Evolutionary conservation across 352 stramenopile species (phyloP).

Genomic region (Peronosclerospora sorghi): DNA sequence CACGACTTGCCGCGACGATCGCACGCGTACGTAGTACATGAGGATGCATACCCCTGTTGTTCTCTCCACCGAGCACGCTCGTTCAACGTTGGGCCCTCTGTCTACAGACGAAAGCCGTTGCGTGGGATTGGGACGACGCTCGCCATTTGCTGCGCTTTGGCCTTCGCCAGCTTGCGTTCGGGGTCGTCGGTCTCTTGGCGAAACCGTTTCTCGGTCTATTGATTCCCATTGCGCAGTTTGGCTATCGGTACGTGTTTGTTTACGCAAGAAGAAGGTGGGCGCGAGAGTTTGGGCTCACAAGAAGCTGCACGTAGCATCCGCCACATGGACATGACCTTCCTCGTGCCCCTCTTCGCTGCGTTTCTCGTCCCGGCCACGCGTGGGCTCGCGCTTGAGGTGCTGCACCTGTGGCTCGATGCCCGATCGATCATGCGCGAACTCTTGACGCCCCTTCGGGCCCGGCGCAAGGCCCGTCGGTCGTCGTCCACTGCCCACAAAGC

Average conservation of each 20-base stretch:
- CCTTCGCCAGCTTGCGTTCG: constrained; percentile 39
- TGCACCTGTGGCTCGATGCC: constrained; percentile 57
- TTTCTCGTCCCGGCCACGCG: constrained; percentile 40
- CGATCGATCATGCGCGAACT: constrained; percentile 56
- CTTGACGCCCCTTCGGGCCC: constrained; percentile 55
- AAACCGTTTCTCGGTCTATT: constrained; percentile 39
- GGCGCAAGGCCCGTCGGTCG: constrained; percentile 33
- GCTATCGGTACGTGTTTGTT: constrained; percentile 32
- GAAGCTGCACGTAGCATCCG: constrained; percentile 27
- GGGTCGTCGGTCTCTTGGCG: constrained; percentile 34
- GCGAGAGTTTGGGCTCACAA: constrained; percentile 1
- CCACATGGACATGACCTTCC: constrained; percentile 54
- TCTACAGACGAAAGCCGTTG: constrained; percentile 41
- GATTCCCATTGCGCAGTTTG: constrained; percentile 45
- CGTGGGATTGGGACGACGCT: constrained; percentile 69
- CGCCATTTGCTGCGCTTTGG: constrained; percentile 35
- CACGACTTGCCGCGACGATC: constrained; percentile 28
- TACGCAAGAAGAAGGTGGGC: not conserved
- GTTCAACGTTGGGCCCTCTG: not conserved
- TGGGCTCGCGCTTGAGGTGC: constrained; percentile 27
- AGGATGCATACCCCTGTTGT: not conserved
- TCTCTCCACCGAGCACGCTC: not conserved
- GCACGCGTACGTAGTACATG: constrained; percentile 15
- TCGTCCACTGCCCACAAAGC: constrained; percentile 24
- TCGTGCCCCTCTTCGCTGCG: constrained; percentile 42